Conservation (phyloP, 805 yeast species). For the Ogataea methylovora region DNA sequence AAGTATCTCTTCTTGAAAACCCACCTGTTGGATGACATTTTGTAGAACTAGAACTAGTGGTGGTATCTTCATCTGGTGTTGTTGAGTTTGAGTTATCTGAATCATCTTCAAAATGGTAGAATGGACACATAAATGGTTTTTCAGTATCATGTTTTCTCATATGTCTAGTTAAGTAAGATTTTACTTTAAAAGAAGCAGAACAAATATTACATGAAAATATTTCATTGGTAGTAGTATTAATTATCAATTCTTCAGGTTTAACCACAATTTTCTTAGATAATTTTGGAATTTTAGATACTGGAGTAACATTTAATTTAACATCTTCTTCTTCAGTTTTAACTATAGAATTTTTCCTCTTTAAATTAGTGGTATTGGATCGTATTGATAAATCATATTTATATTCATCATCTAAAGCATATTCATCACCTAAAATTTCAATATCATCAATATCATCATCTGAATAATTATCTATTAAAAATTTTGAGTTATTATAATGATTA, state of each 20-base stretch:
- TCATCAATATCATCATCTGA: constrained; percentile 1
- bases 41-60: constrained; percentile 11
- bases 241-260: background rate
- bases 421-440: constrained; percentile 9
- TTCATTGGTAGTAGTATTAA: constrained; percentile 2
- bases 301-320: constrained; percentile 1
- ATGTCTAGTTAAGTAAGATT: constrained; percentile 50
- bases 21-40: constrained; percentile 53
- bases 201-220: constrained; percentile 40
- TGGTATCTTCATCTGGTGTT: background rate
- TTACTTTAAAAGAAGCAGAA: constrained; percentile 39
- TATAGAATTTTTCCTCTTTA: no score
- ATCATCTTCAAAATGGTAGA: constrained; percentile 24
- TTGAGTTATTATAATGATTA: background rate
- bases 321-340: background rate
- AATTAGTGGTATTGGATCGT: no score
- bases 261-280: background rate
- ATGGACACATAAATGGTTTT: constrained; percentile 51
- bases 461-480: background rate
- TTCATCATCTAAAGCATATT: constrained; percentile 18
- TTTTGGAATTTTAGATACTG: background rate
- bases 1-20: constrained; percentile 52
- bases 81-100: background rate
- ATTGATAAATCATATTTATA: background rate
- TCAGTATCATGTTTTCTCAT: constrained; percentile 41